Evolutionary conservation across 2,329 filamentous ascomycete species (phyloP), one percentile per base, ranked within the genome.

Genomic region (Laburnicola sp.): DNA sequence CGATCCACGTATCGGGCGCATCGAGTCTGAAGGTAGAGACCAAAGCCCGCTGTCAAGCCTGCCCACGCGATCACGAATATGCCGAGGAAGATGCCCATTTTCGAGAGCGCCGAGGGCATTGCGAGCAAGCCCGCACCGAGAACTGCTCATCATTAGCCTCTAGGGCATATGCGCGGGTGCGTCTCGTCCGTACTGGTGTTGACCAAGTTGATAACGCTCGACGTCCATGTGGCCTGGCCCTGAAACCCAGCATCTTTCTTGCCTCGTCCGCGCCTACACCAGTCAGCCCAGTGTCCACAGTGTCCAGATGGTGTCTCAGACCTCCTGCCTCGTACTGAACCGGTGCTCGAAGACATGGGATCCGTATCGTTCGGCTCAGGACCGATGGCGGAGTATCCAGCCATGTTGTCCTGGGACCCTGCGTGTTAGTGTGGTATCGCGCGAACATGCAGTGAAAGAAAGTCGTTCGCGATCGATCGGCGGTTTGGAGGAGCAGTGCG

Each of bases 1-100:
- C 91, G 84, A 58, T 97, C 94, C 57, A 99, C 81, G 72, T 99
- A 99, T 70, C 89, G 85, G 4, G 94, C 89, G 78, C 94, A 97
- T 77, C 89, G 86, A 30, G 92, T 88, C 73, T 99, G 94, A 5
- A 99, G 86, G 71, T 97, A 99, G 28, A 99, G 83, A 22, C 94
- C 94, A 66, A 99, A 96, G 41, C 89, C 91, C 22, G 93, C 86
- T 3, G 90, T 94, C 34, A 91, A 70, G 43, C 89, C 94, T 28
- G 93, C 93, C 92, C 94, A 99, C 11, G 96, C 47, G 53, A 99
- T 94, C 37, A 97, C 84, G 48, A 92, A 76, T 30, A 86, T 82
- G 37, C 94, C 94, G 28, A 97, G 82, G 58, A 89, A 78, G 61
- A 99, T 92, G 65, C 94, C 94, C 85, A 97, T 96, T 67, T 96